Conservation (phyloP, 2,329 filamentous ascomycete genomes). For the Zasmidium citrigriseum region DNA sequence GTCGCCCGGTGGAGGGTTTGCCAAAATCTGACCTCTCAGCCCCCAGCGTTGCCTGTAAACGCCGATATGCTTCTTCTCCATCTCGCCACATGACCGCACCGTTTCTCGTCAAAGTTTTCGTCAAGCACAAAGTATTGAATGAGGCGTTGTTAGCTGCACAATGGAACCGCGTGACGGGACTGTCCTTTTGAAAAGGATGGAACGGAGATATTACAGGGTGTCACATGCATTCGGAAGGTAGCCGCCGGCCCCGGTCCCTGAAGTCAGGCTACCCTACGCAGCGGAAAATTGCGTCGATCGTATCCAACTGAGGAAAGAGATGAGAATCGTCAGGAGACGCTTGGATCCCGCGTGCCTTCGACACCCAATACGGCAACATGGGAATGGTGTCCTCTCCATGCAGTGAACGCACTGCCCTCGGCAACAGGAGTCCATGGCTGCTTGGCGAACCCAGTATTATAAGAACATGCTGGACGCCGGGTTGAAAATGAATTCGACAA, state of each 20-base stretch:
- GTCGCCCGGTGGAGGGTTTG: not conserved
- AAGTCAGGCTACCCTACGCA: not conserved
- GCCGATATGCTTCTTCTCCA: not conserved
- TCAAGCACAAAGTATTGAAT: not conserved
- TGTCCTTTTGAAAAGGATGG: not conserved
- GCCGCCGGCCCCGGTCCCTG: not conserved
- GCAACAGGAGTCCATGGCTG: not conserved
- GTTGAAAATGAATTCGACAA: not conserved
- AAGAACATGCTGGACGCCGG: not conserved
- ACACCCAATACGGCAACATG: not conserved
- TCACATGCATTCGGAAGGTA: not conserved
- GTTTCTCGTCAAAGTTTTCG: not conserved
- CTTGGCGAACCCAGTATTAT: not conserved
- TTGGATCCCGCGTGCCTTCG: not conserved
- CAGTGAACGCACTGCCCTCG: not conserved
- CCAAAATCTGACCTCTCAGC: not conserved
- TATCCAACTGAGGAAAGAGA: not conserved
- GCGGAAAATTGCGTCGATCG: not conserved
- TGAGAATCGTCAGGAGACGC: not conserved
- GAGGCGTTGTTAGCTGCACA: constrained; percentile 1
- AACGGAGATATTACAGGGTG: not conserved
- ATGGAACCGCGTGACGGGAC: not conserved
- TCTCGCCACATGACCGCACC: not conserved
- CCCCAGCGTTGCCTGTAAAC: not conserved
- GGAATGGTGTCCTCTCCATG: not conserved